A percentile compares a stretch with the other conserved stretches of the same genome.
Evolutionary conservation across 2,329 filamentous ascomycete species (phyloP).

Genomic region (Stemphylium lycopersici): DNA sequence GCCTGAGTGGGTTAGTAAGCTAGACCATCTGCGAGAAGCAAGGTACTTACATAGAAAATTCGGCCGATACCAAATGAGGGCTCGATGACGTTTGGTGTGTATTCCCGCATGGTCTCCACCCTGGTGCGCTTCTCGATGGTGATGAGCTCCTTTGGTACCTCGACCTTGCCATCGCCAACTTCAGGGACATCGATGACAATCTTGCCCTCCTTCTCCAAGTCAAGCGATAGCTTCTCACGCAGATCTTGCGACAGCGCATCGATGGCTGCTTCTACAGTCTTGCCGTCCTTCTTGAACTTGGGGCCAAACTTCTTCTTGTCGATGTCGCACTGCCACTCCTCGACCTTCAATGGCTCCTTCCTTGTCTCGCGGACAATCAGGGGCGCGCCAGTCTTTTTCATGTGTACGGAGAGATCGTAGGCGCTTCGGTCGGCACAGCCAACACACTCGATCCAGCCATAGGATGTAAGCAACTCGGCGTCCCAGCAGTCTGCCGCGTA

Average conservation of each 20-base stretch:
- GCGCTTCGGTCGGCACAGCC: slow-evolving; percentile 95
- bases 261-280: slow-evolving; percentile 80
- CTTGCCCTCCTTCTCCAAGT: slow-evolving; percentile 75
- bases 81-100: slow-evolving; percentile 94
- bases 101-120: slow-evolving; percentile 84
- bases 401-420: slow-evolving; percentile 91
- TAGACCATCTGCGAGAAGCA: not conserved
- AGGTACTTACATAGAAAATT: slow-evolving; percentile 73
- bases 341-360: slow-evolving; percentile 76
- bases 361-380: slow-evolving; percentile 84
- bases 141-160: slow-evolving; percentile 79
- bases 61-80: slow-evolving; percentile 96
- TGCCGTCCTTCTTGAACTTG: slow-evolving; percentile 88
- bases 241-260: slow-evolving; percentile 78
- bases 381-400: slow-evolving; percentile 87
- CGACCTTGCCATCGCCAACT: slow-evolving; percentile 73
- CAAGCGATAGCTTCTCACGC: slow-evolving; percentile 77
- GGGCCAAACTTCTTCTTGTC: slow-evolving; percentile 97
- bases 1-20: slow-evolving; percentile 66
- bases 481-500: slow-evolving; percentile 99
- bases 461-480: slow-evolving; percentile 86
- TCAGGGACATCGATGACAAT: slow-evolving; percentile 76
- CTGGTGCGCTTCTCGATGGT: slow-evolving; percentile 83
- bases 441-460: slow-evolving; percentile 98
- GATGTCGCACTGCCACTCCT: slow-evolving; percentile 87